Conservation (phyloP, 805 yeast species). For the Candida sanyiensis region DNA sequence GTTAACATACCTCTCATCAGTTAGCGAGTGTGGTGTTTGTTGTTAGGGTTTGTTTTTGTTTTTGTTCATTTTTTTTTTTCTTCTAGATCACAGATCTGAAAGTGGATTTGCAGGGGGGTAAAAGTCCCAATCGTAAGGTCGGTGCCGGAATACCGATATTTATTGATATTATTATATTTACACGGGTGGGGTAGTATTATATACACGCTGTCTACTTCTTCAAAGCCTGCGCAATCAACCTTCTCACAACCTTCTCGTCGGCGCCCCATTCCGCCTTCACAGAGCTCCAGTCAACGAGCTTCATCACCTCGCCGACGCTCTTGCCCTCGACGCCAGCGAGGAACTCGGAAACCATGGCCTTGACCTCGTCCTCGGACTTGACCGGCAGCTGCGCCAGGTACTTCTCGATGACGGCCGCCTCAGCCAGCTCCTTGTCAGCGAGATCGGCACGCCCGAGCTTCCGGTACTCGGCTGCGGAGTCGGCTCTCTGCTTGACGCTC, state of each 20-base stretch:
- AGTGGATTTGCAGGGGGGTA: too few species aligned
- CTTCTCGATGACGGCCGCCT: slow-evolving; percentile 36
- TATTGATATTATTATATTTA: slow-evolving; percentile 7
- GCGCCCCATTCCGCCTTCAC: slow-evolving; percentile 35
- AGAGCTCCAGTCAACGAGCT: slow-evolving; percentile 29
- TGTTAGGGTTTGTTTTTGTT: neutral
- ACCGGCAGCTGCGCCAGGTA: slow-evolving; percentile 40
- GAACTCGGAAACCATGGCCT: slow-evolving; percentile 26
- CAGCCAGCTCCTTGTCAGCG: slow-evolving; percentile 46
- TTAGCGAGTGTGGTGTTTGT: neutral
- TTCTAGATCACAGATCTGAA: neutral
- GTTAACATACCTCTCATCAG: slow-evolving; percentile 16
- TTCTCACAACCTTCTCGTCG: slow-evolving; percentile 20
- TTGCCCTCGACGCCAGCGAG: slow-evolving; percentile 19
- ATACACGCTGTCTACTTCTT: neutral
- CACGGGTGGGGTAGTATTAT: neutral
- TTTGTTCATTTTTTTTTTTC: neutral
- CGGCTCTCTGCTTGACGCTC: slow-evolving; percentile 43
- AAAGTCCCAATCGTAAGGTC: too few species aligned
- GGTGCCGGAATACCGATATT: too few species aligned
- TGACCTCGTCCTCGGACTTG: slow-evolving; percentile 41
- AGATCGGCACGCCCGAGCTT: slow-evolving; percentile 45
- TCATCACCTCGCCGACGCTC: slow-evolving; percentile 28
- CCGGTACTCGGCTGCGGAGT: slow-evolving; percentile 43
- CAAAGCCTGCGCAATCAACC: slow-evolving; percentile 6